Evolutionary conservation across 805 yeast genomes (phyloP), one percentile per base, ranked within the genome.

Genomic region (Zygosaccharomyces siamensis): DNA sequence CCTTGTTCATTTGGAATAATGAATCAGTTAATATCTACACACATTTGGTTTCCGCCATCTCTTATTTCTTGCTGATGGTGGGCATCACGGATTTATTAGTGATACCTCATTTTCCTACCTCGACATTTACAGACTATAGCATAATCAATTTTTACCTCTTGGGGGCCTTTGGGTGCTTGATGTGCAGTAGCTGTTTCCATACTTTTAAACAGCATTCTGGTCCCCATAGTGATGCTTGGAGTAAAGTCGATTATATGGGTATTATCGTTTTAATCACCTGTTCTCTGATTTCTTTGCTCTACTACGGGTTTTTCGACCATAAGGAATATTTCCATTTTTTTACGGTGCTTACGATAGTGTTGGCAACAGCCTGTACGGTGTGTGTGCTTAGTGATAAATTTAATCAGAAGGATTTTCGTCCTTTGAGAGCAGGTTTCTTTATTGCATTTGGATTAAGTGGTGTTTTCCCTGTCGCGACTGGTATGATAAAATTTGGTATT

Each of bases 381-480:
- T 72, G 86, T 49, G 86, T 92, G 2, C 67, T 87, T 52, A 74
- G 79, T 54, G 83, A 84, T 4, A 74, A 73, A 53, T 89, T 90
- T 61, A 73, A 86, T 32, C 69, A 83, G 5, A 77, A 83, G 2
- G 73, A 71, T 24, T 88, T 84, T 78, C 75, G 96, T 28, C 82
- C 89, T 0, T 74, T 79, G 45, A 71, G 97, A 42, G 92, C 97
- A 0, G 57, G 74, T 2, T 84, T 89, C 80, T 89, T 89, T 65
- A 79, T 89, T 12, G 51, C 75, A 3, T 89, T 89, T 66, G 96
- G 96, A 0, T 71, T 86, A 16, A 79, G 87, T 5, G 90, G 93
- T 0, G 70, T 78, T 0, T 67, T 89, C 7, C 97, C 97, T 0
- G 75, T 89, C 3, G 42, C 77, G 0, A 72, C 71, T 2, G 89